phyloP scores from a whole-genome alignment of 176 grass and related monocot genomes.

The Oryza australiensis region DNA sequence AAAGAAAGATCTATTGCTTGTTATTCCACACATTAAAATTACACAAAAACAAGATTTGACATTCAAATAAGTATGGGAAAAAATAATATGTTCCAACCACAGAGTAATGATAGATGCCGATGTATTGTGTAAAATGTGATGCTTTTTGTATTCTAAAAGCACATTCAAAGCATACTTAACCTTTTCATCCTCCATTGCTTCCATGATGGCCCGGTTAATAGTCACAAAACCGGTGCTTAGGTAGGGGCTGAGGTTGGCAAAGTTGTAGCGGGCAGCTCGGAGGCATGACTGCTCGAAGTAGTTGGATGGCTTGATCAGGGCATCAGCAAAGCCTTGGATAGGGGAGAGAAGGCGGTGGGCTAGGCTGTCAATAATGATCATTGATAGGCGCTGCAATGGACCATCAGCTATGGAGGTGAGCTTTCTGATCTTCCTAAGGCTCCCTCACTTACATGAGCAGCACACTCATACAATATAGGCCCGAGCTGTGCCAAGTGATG shows the following conservation, averaged over 20 bases:
- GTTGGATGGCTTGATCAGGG: constrained; percentile 28
- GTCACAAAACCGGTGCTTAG: constrained; percentile 43
- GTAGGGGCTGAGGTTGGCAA: background rate
- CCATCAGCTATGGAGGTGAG: constrained; percentile 28
- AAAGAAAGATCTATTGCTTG: background rate
- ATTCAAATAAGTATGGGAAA: background rate
- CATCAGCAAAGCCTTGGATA: constrained; percentile 6
- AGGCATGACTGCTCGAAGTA: background rate
- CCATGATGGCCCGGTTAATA: constrained; percentile 56
- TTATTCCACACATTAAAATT: background rate
- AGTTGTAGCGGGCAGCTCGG: background rate
- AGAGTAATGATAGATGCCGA: background rate
- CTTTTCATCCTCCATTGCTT: constrained; percentile 47
- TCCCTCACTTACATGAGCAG: background rate
- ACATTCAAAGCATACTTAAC: background rate
- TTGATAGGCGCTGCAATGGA: constrained; percentile 35
- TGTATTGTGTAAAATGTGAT: background rate
- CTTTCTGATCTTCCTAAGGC: constrained; percentile 27
- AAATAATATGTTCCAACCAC: background rate
- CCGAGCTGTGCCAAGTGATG: constrained; percentile 20
- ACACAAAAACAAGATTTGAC: background rate
- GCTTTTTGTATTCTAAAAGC: background rate
- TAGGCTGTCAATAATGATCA: constrained; percentile 40
- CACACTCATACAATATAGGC: constrained; percentile 4
- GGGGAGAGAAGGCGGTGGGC: constrained; percentile 17